These are phyloP conservation scores for Podaxis rugospora DNA, from an alignment of 768 basidiomycete genomes.

Conservation along the genomic window DNA sequence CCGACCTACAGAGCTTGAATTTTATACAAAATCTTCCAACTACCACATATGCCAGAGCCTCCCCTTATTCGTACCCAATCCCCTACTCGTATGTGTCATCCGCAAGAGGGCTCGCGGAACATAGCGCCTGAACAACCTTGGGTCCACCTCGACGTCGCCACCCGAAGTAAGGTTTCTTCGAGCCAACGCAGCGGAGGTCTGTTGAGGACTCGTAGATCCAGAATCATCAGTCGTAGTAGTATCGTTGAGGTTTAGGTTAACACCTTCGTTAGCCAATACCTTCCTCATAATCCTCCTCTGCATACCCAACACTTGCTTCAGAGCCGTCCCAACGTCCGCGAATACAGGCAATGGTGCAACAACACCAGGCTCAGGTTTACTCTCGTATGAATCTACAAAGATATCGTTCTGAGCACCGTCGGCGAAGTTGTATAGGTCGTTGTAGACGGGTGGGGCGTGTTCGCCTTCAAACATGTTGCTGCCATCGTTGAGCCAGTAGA, in stretches of 20 bases:
- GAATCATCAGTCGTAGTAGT: neutral
- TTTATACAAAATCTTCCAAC: neutral
- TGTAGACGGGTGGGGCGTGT: conserved; percentile 62
- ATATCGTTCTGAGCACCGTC: conserved; percentile 76
- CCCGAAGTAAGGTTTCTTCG: neutral
- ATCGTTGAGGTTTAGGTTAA: neutral
- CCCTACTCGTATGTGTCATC: conserved; percentile 6
- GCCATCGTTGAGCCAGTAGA: conserved; percentile 67
- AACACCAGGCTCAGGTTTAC: conserved; percentile 40
- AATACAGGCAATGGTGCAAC: conserved; percentile 31
- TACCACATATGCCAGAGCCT: conserved; percentile 11
- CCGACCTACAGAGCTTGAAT: too few relatives aligned
- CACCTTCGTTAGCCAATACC: neutral
- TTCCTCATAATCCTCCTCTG: neutral
- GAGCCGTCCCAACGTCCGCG: conserved; percentile 15
- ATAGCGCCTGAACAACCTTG: conserved; percentile 8
- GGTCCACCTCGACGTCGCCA: neutral
- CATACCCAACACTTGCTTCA: neutral
- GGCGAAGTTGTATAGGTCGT: conserved; percentile 61
- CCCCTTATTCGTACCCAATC: neutral
- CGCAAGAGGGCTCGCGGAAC: conserved; percentile 3
- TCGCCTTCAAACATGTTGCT: conserved; percentile 64
- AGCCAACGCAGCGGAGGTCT: neutral
- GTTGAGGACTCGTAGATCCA: neutral
- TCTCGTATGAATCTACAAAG: conserved; percentile 53